phyloP scores from a whole-genome alignment of 2,329 filamentous ascomycete genomes.

The Monilinia aucupariae region DNA sequence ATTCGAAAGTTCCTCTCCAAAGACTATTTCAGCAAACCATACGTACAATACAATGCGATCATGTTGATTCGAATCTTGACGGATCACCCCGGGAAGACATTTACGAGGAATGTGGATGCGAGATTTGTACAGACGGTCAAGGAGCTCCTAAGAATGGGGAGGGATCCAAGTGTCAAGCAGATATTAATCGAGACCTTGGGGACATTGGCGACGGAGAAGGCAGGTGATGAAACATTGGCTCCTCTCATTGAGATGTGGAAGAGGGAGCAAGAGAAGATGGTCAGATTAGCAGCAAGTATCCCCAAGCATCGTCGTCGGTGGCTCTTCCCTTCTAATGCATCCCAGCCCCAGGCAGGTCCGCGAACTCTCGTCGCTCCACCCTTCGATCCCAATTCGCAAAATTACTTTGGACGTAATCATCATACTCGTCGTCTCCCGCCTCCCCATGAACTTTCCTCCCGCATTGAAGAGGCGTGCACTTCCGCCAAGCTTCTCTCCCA shows the following conservation, averaged over 20 bases:
- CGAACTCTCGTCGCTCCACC: constrained; percentile 42
- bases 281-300: constrained; percentile 42
- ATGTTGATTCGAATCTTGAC: constrained; percentile 90
- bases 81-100: constrained; percentile 85
- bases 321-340: constrained; percentile 5
- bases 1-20: constrained; percentile 79
- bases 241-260: constrained; percentile 80
- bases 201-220: constrained; percentile 60
- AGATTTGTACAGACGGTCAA: constrained; percentile 76
- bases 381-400: constrained; percentile 36
- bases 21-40: constrained; percentile 59
- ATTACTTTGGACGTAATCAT: constrained; percentile 46
- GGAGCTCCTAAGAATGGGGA: constrained; percentile 63
- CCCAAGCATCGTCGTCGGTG: not conserved
- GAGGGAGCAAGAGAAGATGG: constrained; percentile 67
- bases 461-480: constrained; percentile 84
- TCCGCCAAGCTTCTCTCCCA: constrained; percentile 90
- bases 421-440: constrained; percentile 50
- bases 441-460: constrained; percentile 69
- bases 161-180: constrained; percentile 73
- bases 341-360: constrained; percentile 30
- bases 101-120: constrained; percentile 84
- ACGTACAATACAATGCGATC: constrained; percentile 89
- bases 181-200: constrained; percentile 84
- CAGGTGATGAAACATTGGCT: constrained; percentile 66